Evolutionary conservation across 257 asterid species (phyloP).

Genomic region (Przewalskia tangutica): DNA sequence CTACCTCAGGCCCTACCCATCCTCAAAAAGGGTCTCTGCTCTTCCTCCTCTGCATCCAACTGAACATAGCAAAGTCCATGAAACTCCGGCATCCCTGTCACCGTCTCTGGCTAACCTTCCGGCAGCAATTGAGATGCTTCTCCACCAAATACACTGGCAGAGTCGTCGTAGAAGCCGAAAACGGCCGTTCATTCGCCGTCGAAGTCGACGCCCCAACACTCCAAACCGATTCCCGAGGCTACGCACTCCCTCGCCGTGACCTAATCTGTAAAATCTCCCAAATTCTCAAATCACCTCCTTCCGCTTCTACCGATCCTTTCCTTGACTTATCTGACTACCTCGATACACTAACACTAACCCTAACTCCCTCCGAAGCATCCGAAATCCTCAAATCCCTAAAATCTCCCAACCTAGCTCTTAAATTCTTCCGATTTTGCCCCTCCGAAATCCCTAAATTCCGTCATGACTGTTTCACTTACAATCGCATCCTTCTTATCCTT

Average conservation of each 20-base stretch:
- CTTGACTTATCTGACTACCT: constrained; percentile 54
- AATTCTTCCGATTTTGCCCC: constrained; percentile 71
- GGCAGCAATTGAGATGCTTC: constrained; percentile 31
- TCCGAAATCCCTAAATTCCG: constrained; percentile 43
- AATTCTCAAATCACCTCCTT: constrained; percentile 49
- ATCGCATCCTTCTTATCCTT: constrained; percentile 56
- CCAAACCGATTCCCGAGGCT: constrained; percentile 67
- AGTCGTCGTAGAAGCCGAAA: constrained; percentile 39
- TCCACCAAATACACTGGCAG: constrained; percentile 83
- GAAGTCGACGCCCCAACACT: constrained; percentile 46
- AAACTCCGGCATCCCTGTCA: neutral
- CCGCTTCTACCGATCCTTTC: constrained; percentile 47
- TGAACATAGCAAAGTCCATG: neutral
- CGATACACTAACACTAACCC: constrained; percentile 30
- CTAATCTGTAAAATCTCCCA: constrained; percentile 61
- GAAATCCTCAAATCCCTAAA: constrained; percentile 65
- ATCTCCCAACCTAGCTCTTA: constrained; percentile 57
- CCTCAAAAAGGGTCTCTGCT: no score
- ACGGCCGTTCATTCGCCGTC: constrained; percentile 60
- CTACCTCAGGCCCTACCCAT: no score
- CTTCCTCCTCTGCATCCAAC: neutral
- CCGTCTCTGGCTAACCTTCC: constrained; percentile 16
- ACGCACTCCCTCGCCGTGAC: constrained; percentile 85
- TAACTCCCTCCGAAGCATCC: constrained; percentile 66
- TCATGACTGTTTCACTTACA: constrained; percentile 78